Evolutionary conservation across 2,329 filamentous ascomycete species (phyloP).

Genomic region (Colletotrichum nymphaeae): DNA sequence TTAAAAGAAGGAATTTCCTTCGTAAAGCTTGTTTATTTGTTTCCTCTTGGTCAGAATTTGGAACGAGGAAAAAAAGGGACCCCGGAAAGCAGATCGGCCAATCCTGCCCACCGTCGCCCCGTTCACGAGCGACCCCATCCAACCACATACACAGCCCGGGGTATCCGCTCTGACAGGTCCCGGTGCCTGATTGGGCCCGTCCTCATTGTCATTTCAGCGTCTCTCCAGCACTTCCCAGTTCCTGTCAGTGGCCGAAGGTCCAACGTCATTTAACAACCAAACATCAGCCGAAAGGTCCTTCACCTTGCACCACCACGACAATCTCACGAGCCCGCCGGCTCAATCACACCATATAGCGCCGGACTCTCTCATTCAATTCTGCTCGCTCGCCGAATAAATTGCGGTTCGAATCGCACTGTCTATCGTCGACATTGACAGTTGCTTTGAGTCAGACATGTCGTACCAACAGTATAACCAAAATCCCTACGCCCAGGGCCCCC

Average conservation of each 20-base stretch:
- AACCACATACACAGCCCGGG: conserved; percentile 33
- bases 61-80: conserved; percentile 17
- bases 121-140: conserved; percentile 24
- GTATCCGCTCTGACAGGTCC: conserved; percentile 35
- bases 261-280: conserved; percentile 35
- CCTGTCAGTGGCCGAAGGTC: conserved; percentile 27
- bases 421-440: conserved; percentile 1
- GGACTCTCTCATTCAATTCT: background rate
- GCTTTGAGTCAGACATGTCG: conserved; percentile 60
- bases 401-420: conserved; percentile 10
- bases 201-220: conserved; percentile 32
- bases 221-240: conserved; percentile 33
- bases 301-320: conserved; percentile 21
- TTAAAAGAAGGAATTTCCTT: background rate
- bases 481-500: conserved; percentile 69
- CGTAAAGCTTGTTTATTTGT: conserved; percentile 20
- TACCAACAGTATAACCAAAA: conserved; percentile 73
- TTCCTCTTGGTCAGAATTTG: background rate
- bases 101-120: conserved; percentile 27
- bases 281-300: conserved; percentile 35
- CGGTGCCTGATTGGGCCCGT: conserved; percentile 34
- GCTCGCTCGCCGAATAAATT: background rate
- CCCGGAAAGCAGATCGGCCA: conserved; percentile 34
- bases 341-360: background rate
- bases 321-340: conserved; percentile 10